A percentile compares a stretch with the other conserved stretches of the same genome.
phyloP scores from a whole-genome alignment of 352 stramenopile species.

The Thraustochytrium striatum region DNA sequence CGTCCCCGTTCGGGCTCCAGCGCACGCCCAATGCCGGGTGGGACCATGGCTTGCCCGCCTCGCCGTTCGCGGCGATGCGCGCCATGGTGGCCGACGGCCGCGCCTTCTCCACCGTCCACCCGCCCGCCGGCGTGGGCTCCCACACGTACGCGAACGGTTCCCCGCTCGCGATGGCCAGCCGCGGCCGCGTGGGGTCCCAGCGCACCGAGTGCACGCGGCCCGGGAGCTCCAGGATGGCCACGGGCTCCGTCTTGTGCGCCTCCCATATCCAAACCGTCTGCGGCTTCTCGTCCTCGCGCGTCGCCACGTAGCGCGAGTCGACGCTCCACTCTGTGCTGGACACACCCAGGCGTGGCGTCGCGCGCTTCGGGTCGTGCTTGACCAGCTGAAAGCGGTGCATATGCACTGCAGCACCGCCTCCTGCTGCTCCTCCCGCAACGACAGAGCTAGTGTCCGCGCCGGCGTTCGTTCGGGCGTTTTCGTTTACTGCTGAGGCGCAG shows the following conservation, averaged over 20 bases:
- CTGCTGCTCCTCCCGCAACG: no score
- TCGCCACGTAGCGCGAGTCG: background rate
- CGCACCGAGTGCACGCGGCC: conserved; percentile 9
- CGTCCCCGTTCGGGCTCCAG: conserved; percentile 6
- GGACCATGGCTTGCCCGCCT: background rate
- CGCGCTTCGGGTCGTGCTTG: conserved; percentile 24
- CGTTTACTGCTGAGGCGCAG: background rate
- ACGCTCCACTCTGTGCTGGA: conserved; percentile 32
- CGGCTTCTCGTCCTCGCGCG: conserved; percentile 29
- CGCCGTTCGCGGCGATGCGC: background rate
- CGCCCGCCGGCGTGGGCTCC: background rate
- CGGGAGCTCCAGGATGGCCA: conserved; percentile 16
- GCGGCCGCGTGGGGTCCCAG: conserved; percentile 8
- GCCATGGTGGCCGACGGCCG: background rate
- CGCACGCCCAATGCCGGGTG: background rate
- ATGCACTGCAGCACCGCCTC: no score
- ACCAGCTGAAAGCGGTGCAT: conserved; percentile 23
- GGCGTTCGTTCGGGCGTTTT: background rate
- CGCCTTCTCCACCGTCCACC: background rate
- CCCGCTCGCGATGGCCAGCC: conserved; percentile 17
- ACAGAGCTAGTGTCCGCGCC: background rate
- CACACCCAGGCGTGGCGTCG: conserved; percentile 5
- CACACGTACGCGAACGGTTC: conserved; percentile 3
- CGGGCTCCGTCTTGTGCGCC: background rate
- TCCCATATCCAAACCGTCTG: conserved; percentile 30